These are phyloP conservation scores for Microstegium vimineum DNA, from an alignment of 176 grass and related monocot species.

Conservation along the genomic window DNA sequence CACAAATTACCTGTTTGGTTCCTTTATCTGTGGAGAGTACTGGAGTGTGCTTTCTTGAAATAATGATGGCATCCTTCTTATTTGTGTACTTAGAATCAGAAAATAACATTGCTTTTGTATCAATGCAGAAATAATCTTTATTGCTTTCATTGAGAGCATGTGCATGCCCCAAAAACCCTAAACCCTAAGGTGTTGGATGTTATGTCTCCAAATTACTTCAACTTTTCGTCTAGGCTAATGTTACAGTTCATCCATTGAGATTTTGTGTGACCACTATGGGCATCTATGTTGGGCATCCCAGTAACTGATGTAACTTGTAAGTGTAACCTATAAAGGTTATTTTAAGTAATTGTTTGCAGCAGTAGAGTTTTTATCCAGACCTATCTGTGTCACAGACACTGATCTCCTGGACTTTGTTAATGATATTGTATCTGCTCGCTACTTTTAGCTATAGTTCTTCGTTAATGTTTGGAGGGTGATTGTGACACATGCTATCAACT, in stretches of 20 bases:
- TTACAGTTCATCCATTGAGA: not conserved
- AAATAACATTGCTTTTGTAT: not conserved
- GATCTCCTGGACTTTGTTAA: slow-evolving; percentile 18
- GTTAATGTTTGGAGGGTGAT: slow-evolving; percentile 9
- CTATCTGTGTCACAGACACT: not conserved
- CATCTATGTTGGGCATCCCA: not conserved
- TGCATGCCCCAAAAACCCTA: not conserved
- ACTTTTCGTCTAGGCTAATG: not conserved
- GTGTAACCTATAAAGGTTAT: not conserved
- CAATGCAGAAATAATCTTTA: not conserved
- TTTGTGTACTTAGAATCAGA: not conserved
- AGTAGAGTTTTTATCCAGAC: not conserved
- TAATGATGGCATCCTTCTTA: not conserved
- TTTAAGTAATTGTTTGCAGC: not conserved
- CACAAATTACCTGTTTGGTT: slow-evolving; percentile 2
- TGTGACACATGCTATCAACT: slow-evolving; percentile 3
- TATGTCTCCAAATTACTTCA: slow-evolving; percentile 8
- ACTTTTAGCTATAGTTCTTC: not conserved
- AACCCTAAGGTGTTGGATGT: not conserved
- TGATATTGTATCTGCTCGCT: not conserved
- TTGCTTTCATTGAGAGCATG: not conserved
- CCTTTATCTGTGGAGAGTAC: not conserved
- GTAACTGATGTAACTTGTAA: not conserved
- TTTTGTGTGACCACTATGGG: not conserved
- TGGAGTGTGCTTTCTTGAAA: not conserved